Base-by-base conservation (phyloP, 495 filamentous ascomycete species). In the Trichoderma asperelloides region DNA sequence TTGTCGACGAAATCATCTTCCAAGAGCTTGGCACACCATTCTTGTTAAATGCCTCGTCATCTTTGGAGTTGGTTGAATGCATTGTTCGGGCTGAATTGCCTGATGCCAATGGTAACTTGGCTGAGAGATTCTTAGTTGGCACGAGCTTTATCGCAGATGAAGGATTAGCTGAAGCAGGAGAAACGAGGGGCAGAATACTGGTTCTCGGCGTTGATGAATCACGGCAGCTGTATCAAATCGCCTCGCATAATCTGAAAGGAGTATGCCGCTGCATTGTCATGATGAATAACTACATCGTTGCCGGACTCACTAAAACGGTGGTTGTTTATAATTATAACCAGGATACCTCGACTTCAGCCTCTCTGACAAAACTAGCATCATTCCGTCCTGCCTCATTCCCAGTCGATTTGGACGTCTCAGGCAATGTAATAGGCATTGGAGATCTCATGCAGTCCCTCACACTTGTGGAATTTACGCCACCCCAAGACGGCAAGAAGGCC, bases 391-490 rank as follows among this genome's bases (percentile, higher is more conserved):
- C 92, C 23, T 96, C 91, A 0, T 90, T 90, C 37, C 96, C 95
- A 2, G 85, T 96, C 30, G 91, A 96, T 72, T 69, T 99, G n/a
- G 83, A 86, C 15, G 82, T 96, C 12, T 81, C 82, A 18, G 86
- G 78, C 16, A 83, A 89, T 67, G 81, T 85, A 33, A 94, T 98
- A 69, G 90, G 90, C 0, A 87, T 99, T 5, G 91, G 88, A 1
- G 95, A 99, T 71, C 79, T 99, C 47, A 98, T 96, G 92, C 97
- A 97, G 79, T 94, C 90, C 40, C 79, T 95, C 45, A 89, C 89
- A 18, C 74, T 98, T 12, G 79, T 97, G 13, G 78, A 91, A 72
- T 93, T 86, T 71, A 76, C 79, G 11, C 79, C 79, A 21, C 81
- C 82, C 9, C 70, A 78, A 41, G 68, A 78, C 33, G 76, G 76